phyloP scores from a whole-genome alignment of 257 asterid genomes.

The Paraleonurus japonicus region DNA sequence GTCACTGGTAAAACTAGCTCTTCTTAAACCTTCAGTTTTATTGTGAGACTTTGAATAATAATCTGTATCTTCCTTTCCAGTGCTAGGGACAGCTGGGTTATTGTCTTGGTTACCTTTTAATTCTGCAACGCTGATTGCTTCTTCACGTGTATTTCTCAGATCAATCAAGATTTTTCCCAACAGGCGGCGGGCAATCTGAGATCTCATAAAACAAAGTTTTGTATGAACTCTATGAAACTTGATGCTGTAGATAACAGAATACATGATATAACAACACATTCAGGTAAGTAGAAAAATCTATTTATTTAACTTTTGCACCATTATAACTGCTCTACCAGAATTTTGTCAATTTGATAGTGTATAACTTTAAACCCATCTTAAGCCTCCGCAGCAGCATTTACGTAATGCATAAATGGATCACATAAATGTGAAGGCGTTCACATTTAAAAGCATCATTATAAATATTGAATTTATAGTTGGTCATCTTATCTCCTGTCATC shows the following conservation, averaged over 20 bases:
- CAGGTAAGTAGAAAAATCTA: neutral
- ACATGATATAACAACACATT: neutral
- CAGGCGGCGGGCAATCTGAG: conserved; percentile 95
- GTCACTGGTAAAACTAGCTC: conserved; percentile 85
- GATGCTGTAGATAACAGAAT: conserved; percentile 6
- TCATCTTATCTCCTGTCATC: conserved; percentile 10
- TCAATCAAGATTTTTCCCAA: conserved; percentile 93
- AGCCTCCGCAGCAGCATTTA: conserved; percentile 9
- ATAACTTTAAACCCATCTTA: neutral
- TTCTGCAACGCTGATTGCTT: conserved; percentile 93
- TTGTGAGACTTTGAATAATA: conserved; percentile 43
- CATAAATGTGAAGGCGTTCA: conserved; percentile 9
- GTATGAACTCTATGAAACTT: neutral
- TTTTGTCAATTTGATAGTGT: neutral
- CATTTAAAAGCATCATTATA: conserved; percentile 13
- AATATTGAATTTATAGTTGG: neutral
- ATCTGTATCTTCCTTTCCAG: conserved; percentile 69
- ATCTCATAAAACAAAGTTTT: conserved; percentile 14
- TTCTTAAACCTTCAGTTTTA: conserved; percentile 60
- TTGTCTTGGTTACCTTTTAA: conserved; percentile 68
- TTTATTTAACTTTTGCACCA: neutral
- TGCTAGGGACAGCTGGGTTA: conserved; percentile 32
- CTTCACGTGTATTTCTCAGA: conserved; percentile 91
- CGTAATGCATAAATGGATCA: neutral
- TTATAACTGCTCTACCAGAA: neutral